Base-by-base conservation (phyloP, 805 yeast genomes). In the Clavispora fructus region DNA sequence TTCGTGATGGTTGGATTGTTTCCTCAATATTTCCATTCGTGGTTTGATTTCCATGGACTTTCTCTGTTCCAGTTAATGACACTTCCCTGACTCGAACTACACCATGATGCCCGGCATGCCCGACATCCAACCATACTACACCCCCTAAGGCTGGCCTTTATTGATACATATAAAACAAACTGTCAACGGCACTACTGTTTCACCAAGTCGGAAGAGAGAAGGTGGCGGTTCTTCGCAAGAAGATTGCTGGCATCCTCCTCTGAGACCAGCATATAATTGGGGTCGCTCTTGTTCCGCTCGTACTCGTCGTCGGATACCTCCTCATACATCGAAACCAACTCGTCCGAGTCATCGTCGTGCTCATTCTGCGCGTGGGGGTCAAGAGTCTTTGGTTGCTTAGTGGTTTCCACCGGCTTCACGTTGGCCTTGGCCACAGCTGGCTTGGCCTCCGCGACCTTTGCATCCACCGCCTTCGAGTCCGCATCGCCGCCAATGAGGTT, bases 291-390 rank as follows among this genome's bases (percentile, higher is more conserved):
- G 65, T 78, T 56, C 6, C 63, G 61, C 42, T 70, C 73, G 55
- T 55, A 79, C 51, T 78, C 83, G 17, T 47, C 59, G 50, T 76
- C 77, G 30, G 72, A 68, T 28, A 79, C 74, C 32, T 79, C 78
- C 58, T 77, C 80, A 52, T 77, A 74, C 14, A 56, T 48, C 3
- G 65, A 61, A 40, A 52, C 52, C 31, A 54, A 45, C 32, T 51
- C 58, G 39, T 46, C 50, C 9, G 48, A 35, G 7, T 50, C n/a
- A n/a, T n/a, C n/a, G n/a, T n/a, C n/a, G n/a, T n/a, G 55, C 23
- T 42, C 49, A 6, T 7, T 9, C 19, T 31, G 7, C 12, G 19
- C 35, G 17, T 9, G 16, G 10, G 17, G 35, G 35, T 31, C 16
- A 6, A 31, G n/a, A 1, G 29, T 42, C 17, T 47, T 25, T 14